These are phyloP conservation scores for Sporisorium exsertum DNA, from an alignment of 1,284 basidiomycete genomes.

Conservation along the genomic window DNA sequence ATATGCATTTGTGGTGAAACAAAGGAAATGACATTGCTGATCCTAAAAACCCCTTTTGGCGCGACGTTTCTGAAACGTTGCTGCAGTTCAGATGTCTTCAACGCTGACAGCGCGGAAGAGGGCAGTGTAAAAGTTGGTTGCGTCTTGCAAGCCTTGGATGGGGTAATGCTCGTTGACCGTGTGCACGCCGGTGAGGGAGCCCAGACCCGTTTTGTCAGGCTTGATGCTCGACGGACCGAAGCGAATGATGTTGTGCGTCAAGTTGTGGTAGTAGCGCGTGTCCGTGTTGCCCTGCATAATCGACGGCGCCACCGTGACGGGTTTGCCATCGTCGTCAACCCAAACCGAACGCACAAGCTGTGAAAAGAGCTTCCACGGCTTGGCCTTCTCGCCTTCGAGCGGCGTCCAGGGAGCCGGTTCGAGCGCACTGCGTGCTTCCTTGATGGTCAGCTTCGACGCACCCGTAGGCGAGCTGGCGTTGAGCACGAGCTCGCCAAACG, in stretches of 20 bases:
- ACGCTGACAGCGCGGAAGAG: conserved; percentile 71
- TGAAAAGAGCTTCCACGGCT: conserved; percentile 72
- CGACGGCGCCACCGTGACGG: conserved; percentile 73
- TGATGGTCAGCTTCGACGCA: conserved; percentile 59
- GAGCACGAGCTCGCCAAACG: conserved; percentile 67
- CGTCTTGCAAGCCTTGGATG: conserved; percentile 70
- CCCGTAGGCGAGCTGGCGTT: conserved; percentile 17
- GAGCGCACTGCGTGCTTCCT: conserved; percentile 73
- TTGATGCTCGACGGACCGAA: conserved; percentile 69
- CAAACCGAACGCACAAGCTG: conserved; percentile 73
- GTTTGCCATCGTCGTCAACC: conserved; percentile 70
- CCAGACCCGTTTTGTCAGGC: conserved; percentile 68
- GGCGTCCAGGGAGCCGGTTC: conserved; percentile 76
- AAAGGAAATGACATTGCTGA: conserved; percentile 3
- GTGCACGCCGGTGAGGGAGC: conserved; percentile 73
- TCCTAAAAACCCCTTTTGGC: not conserved
- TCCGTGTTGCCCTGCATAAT: conserved; percentile 73
- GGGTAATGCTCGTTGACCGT: conserved; percentile 76
- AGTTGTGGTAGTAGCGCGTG: conserved; percentile 72
- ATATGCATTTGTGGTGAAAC: not conserved
- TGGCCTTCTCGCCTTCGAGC: conserved; percentile 70
- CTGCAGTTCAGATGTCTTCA: conserved; percentile 38
- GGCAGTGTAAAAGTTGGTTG: conserved; percentile 72
- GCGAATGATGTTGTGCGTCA: conserved; percentile 74
- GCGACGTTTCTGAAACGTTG: not conserved